A percentile compares a stretch with the other conserved stretches of the same genome.
Conservation (phyloP, 441 rosid species). For the Croton laevigatus region DNA sequence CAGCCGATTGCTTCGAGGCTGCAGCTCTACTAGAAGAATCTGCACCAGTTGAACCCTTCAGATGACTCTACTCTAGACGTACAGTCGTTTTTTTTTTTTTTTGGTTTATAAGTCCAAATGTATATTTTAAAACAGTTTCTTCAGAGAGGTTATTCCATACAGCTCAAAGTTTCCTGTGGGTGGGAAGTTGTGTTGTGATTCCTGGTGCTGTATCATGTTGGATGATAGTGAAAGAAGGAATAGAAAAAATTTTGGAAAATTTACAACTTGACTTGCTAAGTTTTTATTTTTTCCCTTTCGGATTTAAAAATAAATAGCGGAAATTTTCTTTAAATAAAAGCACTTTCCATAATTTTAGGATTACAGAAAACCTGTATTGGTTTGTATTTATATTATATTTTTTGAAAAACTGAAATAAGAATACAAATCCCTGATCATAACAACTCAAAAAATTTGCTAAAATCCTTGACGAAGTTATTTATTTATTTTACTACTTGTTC, state of each 20-base stretch:
- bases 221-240: neutral
- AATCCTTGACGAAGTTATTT: neutral
- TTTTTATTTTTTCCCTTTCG: no score
- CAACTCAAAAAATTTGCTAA: no score
- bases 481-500: neutral
- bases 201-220: neutral
- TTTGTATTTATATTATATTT: no score
- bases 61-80: constrained; percentile 36
- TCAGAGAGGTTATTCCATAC: neutral
- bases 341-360: no score
- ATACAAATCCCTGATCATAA: no score
- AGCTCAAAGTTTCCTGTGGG: no score
- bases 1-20: constrained; percentile 74
- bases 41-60: constrained; percentile 79
- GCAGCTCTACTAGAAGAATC: constrained; percentile 69
- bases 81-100: neutral
- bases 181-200: no score
- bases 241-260: neutral
- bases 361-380: no score
- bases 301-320: no score
- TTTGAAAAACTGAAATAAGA: no score
- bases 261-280: no score
- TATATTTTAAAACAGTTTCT: constrained; percentile 16
- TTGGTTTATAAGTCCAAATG: neutral
- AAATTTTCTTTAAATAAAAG: no score